Conservation (phyloP, 1,139 yeast genomes). For the Scheffersomyces cryptocercus region DNA sequence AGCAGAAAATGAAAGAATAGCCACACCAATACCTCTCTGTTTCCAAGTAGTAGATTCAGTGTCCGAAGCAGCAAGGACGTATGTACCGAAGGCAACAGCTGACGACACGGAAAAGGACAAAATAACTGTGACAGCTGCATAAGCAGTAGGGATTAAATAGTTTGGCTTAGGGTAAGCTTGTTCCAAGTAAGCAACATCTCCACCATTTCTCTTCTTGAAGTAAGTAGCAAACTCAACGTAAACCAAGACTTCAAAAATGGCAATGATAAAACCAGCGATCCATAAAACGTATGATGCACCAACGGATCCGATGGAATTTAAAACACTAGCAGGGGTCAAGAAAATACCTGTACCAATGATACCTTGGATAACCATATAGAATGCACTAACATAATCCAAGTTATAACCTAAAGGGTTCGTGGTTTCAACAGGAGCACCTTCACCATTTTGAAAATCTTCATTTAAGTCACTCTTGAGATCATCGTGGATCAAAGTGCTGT, state of each 20-base stretch:
- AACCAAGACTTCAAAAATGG: slow-evolving; percentile 33
- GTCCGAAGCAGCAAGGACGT: slow-evolving; percentile 39
- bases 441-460: slow-evolving; percentile 17
- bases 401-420: slow-evolving; percentile 41
- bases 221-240: slow-evolving; percentile 43
- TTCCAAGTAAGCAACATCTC: slow-evolving; percentile 45
- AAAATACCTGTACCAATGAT: slow-evolving; percentile 50
- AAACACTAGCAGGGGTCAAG: slow-evolving; percentile 39
- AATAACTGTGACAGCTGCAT: slow-evolving; percentile 42
- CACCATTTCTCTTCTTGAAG: slow-evolving; percentile 39
- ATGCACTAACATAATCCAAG: slow-evolving; percentile 30
- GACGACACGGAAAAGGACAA: slow-evolving; percentile 43
- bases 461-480: slow-evolving; percentile 1
- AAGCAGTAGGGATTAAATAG: slow-evolving; percentile 40
- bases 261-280: slow-evolving; percentile 39
- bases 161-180: slow-evolving; percentile 44
- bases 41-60: slow-evolving; percentile 37
- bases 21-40: slow-evolving; percentile 44
- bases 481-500: slow-evolving; percentile 2
- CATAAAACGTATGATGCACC: slow-evolving; percentile 46
- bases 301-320: slow-evolving; percentile 39
- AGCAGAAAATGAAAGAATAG: slow-evolving; percentile 30
- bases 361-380: slow-evolving; percentile 39
- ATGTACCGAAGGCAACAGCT: slow-evolving; percentile 44
- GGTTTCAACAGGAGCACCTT: slow-evolving; percentile 42